phyloP scores from a whole-genome alignment of 352 stramenopile species.

The Phytophthora tentaculata region DNA sequence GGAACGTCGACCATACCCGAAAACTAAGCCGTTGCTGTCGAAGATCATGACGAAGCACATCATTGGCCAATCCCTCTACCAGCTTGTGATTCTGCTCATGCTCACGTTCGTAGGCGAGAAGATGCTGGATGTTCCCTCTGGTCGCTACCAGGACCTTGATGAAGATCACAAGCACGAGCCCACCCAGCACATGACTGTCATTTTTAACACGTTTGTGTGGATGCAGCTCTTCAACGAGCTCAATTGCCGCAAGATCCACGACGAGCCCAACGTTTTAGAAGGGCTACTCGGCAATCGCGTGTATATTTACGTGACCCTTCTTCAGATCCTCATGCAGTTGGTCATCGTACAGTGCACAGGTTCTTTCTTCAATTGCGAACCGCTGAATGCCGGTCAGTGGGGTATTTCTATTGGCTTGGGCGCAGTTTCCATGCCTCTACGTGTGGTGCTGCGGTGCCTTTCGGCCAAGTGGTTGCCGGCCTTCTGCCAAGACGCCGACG shows the following conservation, averaged over 20 bases:
- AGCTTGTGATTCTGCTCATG: constrained; percentile 91
- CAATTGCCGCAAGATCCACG: constrained; percentile 84
- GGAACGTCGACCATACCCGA: constrained; percentile 91
- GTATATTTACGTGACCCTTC: constrained; percentile 91
- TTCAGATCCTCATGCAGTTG: constrained; percentile 93
- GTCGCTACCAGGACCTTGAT: constrained; percentile 44
- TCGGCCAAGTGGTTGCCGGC: constrained; percentile 69
- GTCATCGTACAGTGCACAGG: constrained; percentile 96
- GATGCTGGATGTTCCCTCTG: constrained; percentile 53
- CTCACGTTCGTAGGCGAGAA: constrained; percentile 84
- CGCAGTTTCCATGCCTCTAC: constrained; percentile 51
- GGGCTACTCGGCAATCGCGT: constrained; percentile 92
- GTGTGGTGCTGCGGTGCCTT: constrained; percentile 54
- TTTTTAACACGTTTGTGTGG: constrained; percentile 99
- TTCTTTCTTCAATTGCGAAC: constrained; percentile 67
- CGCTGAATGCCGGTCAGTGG: constrained; percentile 56
- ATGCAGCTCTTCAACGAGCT: constrained; percentile 95
- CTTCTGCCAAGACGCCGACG: constrained; percentile 60
- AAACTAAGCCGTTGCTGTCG: constrained; percentile 93
- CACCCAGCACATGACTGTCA: constrained; percentile 94
- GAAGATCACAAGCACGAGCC: constrained; percentile 52
- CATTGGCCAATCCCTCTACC: constrained; percentile 90
- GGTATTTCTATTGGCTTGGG: constrained; percentile 63
- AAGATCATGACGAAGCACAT: constrained; percentile 97
- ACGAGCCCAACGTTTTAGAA: constrained; percentile 94